Evolutionary conservation across 1,284 basidiomycete species (phyloP), one percentile per base, ranked within the genome.

Genomic region (Ustilago trichophora): DNA sequence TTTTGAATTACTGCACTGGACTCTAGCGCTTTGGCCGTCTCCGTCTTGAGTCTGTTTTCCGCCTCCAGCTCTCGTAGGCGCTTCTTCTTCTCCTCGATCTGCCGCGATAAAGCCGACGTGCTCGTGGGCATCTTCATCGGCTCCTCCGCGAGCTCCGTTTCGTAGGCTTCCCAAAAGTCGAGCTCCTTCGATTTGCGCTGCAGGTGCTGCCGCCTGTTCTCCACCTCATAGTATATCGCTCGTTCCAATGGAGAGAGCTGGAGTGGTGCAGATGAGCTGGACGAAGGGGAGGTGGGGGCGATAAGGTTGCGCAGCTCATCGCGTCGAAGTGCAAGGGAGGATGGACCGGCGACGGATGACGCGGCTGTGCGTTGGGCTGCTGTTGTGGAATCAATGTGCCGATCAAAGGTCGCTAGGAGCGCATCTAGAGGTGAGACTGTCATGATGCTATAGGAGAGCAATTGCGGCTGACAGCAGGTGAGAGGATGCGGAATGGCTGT

Each of bases 101-200:
- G 59, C 44, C 47, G 24, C 35, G 52, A 40, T 9, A 69, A 19
- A 18, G 53, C 66, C 21, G 49, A 31, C 26, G 36, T 16, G 48
- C 51, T 59, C 9, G 51, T 59, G 10, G 66, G 60, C 51, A 64
- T 64, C 45, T 57, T 64, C 35, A 45, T 59, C 24, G 56, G 42
- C 18, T 41, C 22, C 11, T 50, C 51, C 9, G 62, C 50, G 0
- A 55, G 51, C 15, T 51, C 51, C 11, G 37, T 52, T 21, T 71
- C 49, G 47, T 71, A 56, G 5, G 51, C 57, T n/a, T 66, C 54
- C 68, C 68, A 71, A 33, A 71, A 71, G 19, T 54, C 63, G 37
- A 66, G 43, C 47, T 71, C 63, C 13, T 49, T 53, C 13, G 49
- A 18, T 25, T 56, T 62, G 26, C 59, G 51, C 2, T 46, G 10